Conservation (phyloP, 345 rosid species). For the Gossypium herbaceum region DNA sequence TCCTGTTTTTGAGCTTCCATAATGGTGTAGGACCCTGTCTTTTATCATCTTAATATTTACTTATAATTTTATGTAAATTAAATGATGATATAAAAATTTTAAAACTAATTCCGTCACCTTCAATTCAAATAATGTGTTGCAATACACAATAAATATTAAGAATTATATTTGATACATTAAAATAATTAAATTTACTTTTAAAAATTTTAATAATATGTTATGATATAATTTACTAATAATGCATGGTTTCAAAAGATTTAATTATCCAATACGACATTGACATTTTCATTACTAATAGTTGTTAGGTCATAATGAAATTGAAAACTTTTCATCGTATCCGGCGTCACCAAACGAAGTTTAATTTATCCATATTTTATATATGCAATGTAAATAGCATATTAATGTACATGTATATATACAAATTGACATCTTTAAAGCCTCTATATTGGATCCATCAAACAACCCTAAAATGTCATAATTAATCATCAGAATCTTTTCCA, state of each 20-base stretch:
- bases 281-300: not conserved
- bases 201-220: no score
- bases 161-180: no score
- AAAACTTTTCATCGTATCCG: not conserved
- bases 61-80: not conserved
- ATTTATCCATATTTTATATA: no score
- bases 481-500: not conserved
- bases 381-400: no score
- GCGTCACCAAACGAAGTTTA: not conserved
- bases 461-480: not conserved
- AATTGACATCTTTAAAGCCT: no score
- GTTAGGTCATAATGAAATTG: not conserved
- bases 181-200: no score
- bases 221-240: no score
- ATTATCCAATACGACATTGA: not conserved
- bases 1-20: slow-evolving; percentile 32
- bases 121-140: no score
- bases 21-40: slow-evolving; percentile 26
- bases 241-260: not conserved
- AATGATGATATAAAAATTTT: no score
- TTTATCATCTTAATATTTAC: not conserved
- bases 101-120: no score
- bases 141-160: no score
- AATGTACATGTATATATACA: no score
- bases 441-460: not conserved